Evolutionary conservation across 2,329 filamentous ascomycete species (phyloP), one percentile per base, ranked within the genome.

Genomic region (Penicillium brevicompactum): DNA sequence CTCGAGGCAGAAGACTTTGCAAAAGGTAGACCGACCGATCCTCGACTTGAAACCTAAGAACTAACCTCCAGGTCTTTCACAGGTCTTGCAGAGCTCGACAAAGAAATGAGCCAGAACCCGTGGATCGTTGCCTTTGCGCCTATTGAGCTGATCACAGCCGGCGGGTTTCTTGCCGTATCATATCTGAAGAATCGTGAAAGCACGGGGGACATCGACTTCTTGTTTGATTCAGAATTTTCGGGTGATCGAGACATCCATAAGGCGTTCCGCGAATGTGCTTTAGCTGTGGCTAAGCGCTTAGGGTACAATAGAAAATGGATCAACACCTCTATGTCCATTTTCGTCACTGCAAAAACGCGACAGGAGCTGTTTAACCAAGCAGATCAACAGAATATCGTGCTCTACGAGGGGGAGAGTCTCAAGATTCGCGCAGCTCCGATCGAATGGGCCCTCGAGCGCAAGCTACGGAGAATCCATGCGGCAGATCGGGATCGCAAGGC

Each of bases 371-470:
- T 72, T 46, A 47, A 66, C 43, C 55, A 64, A 51, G 70, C 70
- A 7, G 62, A 65, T 16, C 61, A 68, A 54, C 70, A 72, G 46
- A 61, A 67, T 46, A 73, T 72, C 31, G 62, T 64, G 6, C 59
- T 73, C 1, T 74, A 62, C 55, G 49, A 63, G 44, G 71, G 69
- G 1, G 51, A 60, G 5, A 55, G 70, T 42, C 50, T 74, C 5
- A 55, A 62, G 24, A 56, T 72, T 27, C 63, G 72, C 13, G 70
- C 70, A 3, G 68, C 63, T 5, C 70, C 70, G n/a, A 57, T 73
- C 16, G 65, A 74, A 49, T 73, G 70, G 70, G 68, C 69, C 1
- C 57, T 74, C 5, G 70, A 74, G 50, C 61, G 68, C n/a, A 74
- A 74, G 42, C 46, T 74, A 30, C 58, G 70, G 38, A 56, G 70